Percentiles rank a stretch among this genome's conserved stretches.
Evolutionary conservation across 2,329 filamentous ascomycete genomes (phyloP).

Genomic region (Verticillium albo-atrum): DNA sequence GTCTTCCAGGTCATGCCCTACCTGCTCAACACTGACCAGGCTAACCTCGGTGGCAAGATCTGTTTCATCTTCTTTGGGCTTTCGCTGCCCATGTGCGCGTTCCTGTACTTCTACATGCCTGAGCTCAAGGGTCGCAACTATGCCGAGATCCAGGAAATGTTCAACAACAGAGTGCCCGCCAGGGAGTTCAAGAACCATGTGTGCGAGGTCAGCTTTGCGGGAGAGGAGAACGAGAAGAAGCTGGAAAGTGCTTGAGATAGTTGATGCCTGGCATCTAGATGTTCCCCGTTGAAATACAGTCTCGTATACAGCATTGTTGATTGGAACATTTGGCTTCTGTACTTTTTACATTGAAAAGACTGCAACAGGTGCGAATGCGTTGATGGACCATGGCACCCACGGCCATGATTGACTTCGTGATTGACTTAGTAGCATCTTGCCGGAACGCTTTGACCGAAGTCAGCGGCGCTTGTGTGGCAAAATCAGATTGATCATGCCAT

Average conservation of each 20-base stretch:
- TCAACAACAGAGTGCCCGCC: slow-evolving; percentile 7
- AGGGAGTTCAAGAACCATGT: slow-evolving; percentile 8
- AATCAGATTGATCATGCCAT: too few relatives aligned
- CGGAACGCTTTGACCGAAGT: too few relatives aligned
- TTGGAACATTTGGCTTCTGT: too few relatives aligned
- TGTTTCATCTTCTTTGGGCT: slow-evolving; percentile 24
- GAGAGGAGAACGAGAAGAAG: slow-evolving; percentile 5
- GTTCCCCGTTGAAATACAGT: too few relatives aligned
- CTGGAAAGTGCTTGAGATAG: slow-evolving; percentile 5
- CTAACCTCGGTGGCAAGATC: slow-evolving; percentile 26
- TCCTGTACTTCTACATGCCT: slow-evolving; percentile 10
- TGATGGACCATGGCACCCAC: too few relatives aligned
- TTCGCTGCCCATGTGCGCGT: slow-evolving; percentile 20
- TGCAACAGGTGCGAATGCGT: too few relatives aligned
- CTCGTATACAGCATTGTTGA: background rate
- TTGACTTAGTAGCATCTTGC: too few relatives aligned
- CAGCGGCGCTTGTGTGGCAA: too few relatives aligned
- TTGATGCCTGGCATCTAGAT: too few relatives aligned
- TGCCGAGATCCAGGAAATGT: slow-evolving; percentile 12
- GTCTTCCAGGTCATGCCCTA: slow-evolving; percentile 24
- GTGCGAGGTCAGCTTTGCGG: slow-evolving; percentile 5
- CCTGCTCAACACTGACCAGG: slow-evolving; percentile 22
- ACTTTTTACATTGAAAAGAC: too few relatives aligned
- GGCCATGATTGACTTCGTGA: too few relatives aligned
- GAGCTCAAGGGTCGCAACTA: slow-evolving; percentile 13